These are phyloP conservation scores for Lasiodiplodia sp. DNA, from an alignment of 2,329 filamentous ascomycete species.

Conservation along the genomic window DNA sequence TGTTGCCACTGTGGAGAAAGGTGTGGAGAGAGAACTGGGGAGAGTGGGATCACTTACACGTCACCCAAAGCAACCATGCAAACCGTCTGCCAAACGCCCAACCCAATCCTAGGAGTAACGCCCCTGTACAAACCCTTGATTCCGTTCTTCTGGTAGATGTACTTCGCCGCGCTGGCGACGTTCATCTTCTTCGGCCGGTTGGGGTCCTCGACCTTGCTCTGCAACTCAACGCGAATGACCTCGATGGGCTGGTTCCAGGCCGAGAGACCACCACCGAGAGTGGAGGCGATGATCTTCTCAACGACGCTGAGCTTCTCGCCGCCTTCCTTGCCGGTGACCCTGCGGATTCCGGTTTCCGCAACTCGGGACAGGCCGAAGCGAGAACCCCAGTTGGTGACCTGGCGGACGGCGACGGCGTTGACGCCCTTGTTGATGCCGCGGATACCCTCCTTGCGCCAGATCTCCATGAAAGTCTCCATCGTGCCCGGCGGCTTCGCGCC, in stretches of 20 bases:
- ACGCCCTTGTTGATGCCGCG: constrained; percentile 97
- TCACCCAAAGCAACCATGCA: constrained; percentile 99
- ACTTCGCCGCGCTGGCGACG: constrained; percentile 79
- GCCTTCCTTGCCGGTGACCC: constrained; percentile 77
- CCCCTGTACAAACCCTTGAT: constrained; percentile 94
- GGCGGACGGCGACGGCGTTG: constrained; percentile 96
- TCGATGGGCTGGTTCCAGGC: constrained; percentile 99
- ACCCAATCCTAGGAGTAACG: constrained; percentile 89
- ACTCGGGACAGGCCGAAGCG: constrained; percentile 93
- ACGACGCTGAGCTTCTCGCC: constrained; percentile 76
- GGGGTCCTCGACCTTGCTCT: constrained; percentile 97
- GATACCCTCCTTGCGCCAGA: constrained; percentile 94
- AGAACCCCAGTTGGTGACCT: constrained; percentile 99
- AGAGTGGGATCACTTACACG: constrained; percentile 68
- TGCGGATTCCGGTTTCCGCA: constrained; percentile 87
- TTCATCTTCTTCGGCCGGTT: constrained; percentile 99
- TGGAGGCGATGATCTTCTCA: constrained; percentile 90
- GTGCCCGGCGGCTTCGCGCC: constrained; percentile 89
- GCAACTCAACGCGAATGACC: constrained; percentile 99
- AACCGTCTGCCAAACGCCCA: constrained; percentile 98
- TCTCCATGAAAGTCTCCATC: constrained; percentile 94
- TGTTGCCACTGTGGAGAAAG: neutral
- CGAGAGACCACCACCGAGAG: constrained; percentile 88
- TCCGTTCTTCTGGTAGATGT: constrained; percentile 92
- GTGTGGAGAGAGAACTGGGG: neutral